These are phyloP conservation scores for Lachnellula hyalina DNA, from an alignment of 2,329 filamentous ascomycete species.

Conservation along the genomic window DNA sequence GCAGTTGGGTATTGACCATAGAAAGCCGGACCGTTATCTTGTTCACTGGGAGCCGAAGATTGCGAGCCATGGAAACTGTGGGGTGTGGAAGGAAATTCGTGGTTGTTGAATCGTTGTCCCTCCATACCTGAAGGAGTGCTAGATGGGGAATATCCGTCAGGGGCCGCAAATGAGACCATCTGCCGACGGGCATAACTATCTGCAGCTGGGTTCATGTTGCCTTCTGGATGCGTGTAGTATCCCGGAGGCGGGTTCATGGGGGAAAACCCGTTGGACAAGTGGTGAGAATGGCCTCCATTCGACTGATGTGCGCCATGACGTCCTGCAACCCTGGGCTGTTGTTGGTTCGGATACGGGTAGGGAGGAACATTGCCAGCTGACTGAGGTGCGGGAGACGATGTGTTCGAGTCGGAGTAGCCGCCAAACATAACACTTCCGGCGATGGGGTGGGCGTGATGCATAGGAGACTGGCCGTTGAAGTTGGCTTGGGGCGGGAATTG, in stretches of 20 bases:
- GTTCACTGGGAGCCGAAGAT: slow-evolving; percentile 46
- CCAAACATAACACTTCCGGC: slow-evolving; percentile 54
- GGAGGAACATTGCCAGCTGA: slow-evolving; percentile 40
- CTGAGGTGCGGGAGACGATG: slow-evolving; percentile 50
- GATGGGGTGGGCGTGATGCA: slow-evolving; percentile 50
- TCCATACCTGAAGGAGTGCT: slow-evolving; percentile 25
- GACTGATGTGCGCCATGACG: slow-evolving; percentile 20
- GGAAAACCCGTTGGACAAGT: slow-evolving; percentile 26
- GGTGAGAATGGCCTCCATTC: slow-evolving; percentile 24
- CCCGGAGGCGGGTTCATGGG: slow-evolving; percentile 23
- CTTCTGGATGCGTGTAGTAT: slow-evolving; percentile 23
- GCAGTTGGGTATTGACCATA: slow-evolving; percentile 37
- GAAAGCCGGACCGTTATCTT: slow-evolving; percentile 28
- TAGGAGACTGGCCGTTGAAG: slow-evolving; percentile 27
- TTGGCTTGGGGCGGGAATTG: slow-evolving; percentile 17
- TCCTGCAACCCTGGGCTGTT: slow-evolving; percentile 10
- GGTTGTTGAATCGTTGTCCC: slow-evolving; percentile 24
- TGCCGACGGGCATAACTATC: slow-evolving; percentile 25
- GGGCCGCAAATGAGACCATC: slow-evolving; percentile 28
- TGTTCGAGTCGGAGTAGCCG: slow-evolving; percentile 48
- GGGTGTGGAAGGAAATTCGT: slow-evolving; percentile 48
- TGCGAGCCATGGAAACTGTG: slow-evolving; percentile 60
- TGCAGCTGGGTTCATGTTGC: slow-evolving; percentile 12
- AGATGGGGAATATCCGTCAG: slow-evolving; percentile 33
- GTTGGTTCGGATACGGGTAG: slow-evolving; percentile 24